phyloP scores from a whole-genome alignment of 2,329 filamentous ascomycete genomes.

The Dendryphion nanum region DNA sequence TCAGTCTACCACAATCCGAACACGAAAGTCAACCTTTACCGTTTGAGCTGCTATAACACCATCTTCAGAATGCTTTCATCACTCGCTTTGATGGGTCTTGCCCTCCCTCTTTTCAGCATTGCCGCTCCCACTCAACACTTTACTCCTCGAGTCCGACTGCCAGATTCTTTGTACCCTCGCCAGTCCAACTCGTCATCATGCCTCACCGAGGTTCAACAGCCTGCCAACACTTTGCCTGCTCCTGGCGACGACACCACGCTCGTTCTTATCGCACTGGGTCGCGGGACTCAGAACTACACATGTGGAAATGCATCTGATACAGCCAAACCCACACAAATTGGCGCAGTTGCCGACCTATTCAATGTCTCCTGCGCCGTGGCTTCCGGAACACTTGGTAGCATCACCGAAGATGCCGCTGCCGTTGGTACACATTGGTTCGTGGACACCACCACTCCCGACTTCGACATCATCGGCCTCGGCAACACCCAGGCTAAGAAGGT shows the following conservation, averaged over 20 bases:
- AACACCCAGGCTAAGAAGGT: constrained; percentile 67
- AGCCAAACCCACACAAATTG: constrained; percentile 38
- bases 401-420: constrained; percentile 19
- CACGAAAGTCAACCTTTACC: not conserved
- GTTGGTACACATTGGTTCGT: constrained; percentile 78
- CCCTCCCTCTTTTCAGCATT: constrained; percentile 18
- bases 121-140: constrained; percentile 15
- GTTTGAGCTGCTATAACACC: constrained; percentile 1
- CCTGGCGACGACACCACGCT: constrained; percentile 33
- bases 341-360: constrained; percentile 48
- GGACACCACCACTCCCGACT: constrained; percentile 70
- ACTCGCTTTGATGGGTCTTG: constrained; percentile 16
- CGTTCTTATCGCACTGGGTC: constrained; percentile 46
- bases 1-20: not conserved
- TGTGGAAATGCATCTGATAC: constrained; percentile 31
- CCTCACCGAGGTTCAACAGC: constrained; percentile 21
- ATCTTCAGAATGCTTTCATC: constrained; percentile 23
- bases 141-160: constrained; percentile 8
- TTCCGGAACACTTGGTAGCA: constrained; percentile 24
- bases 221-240: constrained; percentile 22
- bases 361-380: constrained; percentile 41
- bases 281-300: constrained; percentile 53
- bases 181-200: constrained; percentile 21
- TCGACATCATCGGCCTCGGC: constrained; percentile 69
- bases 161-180: constrained; percentile 9